Evolutionary conservation across 371 early-diverging fungal species (phyloP).

Genomic region (Mortierella sp.): DNA sequence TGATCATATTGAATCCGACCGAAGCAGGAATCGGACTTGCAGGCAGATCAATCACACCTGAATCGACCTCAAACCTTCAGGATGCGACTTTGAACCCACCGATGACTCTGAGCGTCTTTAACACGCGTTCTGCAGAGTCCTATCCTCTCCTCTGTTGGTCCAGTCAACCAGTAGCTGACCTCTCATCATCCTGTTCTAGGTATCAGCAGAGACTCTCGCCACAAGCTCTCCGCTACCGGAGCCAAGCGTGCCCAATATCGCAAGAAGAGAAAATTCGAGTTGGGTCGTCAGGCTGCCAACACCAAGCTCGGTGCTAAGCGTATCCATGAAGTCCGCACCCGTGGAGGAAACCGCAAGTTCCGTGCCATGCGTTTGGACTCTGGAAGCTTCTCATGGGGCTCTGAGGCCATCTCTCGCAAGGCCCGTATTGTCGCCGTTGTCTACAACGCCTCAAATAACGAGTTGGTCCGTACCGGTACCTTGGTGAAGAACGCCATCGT

Average conservation of each 20-base stretch:
- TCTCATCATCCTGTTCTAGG: conserved; percentile 61
- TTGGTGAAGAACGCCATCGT: conserved; percentile 99
- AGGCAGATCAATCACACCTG: too few species aligned
- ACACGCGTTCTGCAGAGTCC: neutral
- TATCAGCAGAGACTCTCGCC: conserved; percentile 97
- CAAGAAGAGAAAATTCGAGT: conserved; percentile 93
- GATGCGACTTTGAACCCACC: too few species aligned
- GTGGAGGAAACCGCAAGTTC: conserved; percentile 99
- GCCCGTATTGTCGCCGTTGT: conserved; percentile 97
- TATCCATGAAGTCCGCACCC: conserved; percentile 95
- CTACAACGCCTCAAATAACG: conserved; percentile 99
- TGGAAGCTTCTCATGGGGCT: conserved; percentile 99
- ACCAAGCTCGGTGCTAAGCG: conserved; percentile 98
- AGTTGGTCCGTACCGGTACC: conserved; percentile 99
- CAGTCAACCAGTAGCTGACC: conserved; percentile 9
- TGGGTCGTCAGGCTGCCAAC: conserved; percentile 98
- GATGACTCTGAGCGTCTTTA: too few species aligned
- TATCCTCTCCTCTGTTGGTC: neutral
- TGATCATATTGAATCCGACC: too few species aligned
- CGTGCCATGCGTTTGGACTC: conserved; percentile 98
- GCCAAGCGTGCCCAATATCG: conserved; percentile 94
- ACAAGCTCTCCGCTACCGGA: conserved; percentile 98
- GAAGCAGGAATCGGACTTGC: too few species aligned
- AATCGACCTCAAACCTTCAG: too few species aligned
- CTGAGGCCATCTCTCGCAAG: conserved; percentile 95